Percentiles rank a stretch among this genome's conserved stretches.
These are phyloP conservation scores for Aspergillus nanangensis DNA, from an alignment of 495 filamentous ascomycete species.

Conservation along the genomic window DNA sequence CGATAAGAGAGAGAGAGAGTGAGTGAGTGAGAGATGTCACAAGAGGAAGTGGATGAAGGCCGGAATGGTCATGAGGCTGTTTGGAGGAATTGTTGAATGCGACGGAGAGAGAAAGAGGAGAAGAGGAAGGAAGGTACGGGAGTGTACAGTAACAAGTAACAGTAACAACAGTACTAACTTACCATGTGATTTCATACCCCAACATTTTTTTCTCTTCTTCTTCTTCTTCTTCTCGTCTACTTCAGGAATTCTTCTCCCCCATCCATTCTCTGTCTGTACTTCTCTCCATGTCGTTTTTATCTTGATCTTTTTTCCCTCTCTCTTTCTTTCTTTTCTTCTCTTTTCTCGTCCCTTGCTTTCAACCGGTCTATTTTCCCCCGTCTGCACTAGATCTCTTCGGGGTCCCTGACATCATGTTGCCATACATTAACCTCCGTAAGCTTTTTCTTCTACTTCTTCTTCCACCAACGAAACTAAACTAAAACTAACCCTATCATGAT, in stretches of 20 bases:
- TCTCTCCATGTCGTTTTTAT: background rate
- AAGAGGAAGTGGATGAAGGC: slow-evolving; percentile 14
- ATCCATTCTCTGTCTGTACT: background rate
- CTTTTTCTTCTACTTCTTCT: slow-evolving; percentile 19
- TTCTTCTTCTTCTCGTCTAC: background rate
- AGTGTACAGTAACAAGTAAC: background rate
- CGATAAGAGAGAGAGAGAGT: background rate
- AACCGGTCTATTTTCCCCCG: slow-evolving; percentile 8
- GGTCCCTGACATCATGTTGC: slow-evolving; percentile 58
- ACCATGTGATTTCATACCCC: background rate
- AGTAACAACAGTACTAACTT: background rate
- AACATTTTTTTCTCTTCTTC: background rate
- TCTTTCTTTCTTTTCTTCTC: slow-evolving; percentile 1
- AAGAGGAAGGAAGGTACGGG: slow-evolving; percentile 8
- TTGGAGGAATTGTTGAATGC: background rate
- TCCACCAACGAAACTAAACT: slow-evolving; percentile 12
- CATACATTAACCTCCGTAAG: slow-evolving; percentile 79
- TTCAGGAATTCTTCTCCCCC: background rate
- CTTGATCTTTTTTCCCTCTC: slow-evolving; percentile 5
- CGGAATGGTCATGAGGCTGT: background rate
- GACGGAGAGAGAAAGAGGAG: background rate
- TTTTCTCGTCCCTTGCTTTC: slow-evolving; percentile 8
- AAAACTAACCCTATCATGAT: background rate
- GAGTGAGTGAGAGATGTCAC: too few species aligned
- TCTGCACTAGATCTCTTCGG: slow-evolving; percentile 62